Evolutionary conservation across 2,329 filamentous ascomycete genomes (phyloP).

Genomic region (Nemania serpens): DNA sequence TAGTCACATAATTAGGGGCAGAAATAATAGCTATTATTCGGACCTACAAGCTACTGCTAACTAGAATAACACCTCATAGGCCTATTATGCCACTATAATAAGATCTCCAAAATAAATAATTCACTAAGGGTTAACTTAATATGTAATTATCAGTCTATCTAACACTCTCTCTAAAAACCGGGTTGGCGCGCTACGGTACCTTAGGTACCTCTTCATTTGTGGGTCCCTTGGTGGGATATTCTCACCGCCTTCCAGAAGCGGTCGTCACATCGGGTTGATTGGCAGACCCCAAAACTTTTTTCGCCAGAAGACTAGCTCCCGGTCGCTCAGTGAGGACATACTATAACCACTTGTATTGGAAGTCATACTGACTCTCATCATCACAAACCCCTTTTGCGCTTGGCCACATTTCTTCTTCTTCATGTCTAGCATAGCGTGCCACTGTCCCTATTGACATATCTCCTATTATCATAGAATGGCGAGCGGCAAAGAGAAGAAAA

Average conservation of each 20-base stretch:
- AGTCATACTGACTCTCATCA: neutral
- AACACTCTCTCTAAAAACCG: too few species aligned
- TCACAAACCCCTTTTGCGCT: neutral
- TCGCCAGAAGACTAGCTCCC: neutral
- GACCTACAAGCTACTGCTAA: too few species aligned
- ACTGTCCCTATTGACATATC: neutral
- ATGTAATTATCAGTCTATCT: too few species aligned
- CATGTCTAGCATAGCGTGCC: neutral
- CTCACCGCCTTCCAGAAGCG: constrained; percentile 37
- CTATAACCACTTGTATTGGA: neutral
- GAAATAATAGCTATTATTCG: too few species aligned
- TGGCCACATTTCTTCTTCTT: neutral
- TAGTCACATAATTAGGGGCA: too few species aligned
- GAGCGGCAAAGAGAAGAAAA: constrained; percentile 52
- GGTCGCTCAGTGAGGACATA: neutral
- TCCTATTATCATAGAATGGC: constrained; percentile 42
- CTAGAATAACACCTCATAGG: too few species aligned
- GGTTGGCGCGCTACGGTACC: too few species aligned
- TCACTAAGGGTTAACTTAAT: too few species aligned
- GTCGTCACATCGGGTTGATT: constrained; percentile 13
- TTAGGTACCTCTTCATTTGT: neutral
- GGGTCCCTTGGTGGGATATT: constrained; percentile 27
- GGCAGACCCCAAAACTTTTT: constrained; percentile 36
- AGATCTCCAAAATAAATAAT: too few species aligned
- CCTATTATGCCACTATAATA: too few species aligned